Conservation (phyloP, 805 yeast species). For the Vanderwaltozyma yarrowii region DNA sequence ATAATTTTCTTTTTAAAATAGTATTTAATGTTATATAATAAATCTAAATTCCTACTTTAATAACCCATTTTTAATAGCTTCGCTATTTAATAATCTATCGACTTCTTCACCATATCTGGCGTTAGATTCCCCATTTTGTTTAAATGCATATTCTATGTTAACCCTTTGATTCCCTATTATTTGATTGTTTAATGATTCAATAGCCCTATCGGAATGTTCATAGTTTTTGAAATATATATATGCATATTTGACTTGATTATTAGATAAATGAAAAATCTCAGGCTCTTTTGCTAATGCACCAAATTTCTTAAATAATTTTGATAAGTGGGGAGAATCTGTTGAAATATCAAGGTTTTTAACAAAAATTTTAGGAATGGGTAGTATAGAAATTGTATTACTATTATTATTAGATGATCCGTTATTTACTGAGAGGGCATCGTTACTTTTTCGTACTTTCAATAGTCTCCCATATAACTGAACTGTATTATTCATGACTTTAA, state of each 20-base stretch:
- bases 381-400: conserved; percentile 7
- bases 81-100: conserved; percentile 61
- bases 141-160: conserved; percentile 59
- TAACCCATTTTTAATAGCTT: conserved; percentile 40
- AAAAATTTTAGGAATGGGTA: conserved; percentile 57
- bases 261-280: conserved; percentile 34
- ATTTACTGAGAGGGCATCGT: conserved; percentile 5
- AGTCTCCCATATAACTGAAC: conserved; percentile 47
- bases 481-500: conserved; percentile 45
- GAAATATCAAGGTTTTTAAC: conserved; percentile 58
- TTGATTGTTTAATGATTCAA: conserved; percentile 57
- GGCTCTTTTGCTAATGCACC: conserved; percentile 51
- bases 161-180: conserved; percentile 58
- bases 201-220: conserved; percentile 60
- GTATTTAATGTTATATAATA: too few species aligned
- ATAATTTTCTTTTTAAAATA: too few species aligned
- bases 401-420: conserved; percentile 9
- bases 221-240: conserved; percentile 56
- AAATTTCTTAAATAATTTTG: conserved; percentile 46
- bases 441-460: conserved; percentile 43
- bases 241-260: conserved; percentile 45
- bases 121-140: conserved; percentile 37
- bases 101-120: conserved; percentile 70
- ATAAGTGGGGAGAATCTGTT: conserved; percentile 49
- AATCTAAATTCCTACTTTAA: conserved; percentile 7